Evolutionary conservation across 2,329 filamentous ascomycete genomes (phyloP).

Genomic region (Colletotrichum gigasporum): DNA sequence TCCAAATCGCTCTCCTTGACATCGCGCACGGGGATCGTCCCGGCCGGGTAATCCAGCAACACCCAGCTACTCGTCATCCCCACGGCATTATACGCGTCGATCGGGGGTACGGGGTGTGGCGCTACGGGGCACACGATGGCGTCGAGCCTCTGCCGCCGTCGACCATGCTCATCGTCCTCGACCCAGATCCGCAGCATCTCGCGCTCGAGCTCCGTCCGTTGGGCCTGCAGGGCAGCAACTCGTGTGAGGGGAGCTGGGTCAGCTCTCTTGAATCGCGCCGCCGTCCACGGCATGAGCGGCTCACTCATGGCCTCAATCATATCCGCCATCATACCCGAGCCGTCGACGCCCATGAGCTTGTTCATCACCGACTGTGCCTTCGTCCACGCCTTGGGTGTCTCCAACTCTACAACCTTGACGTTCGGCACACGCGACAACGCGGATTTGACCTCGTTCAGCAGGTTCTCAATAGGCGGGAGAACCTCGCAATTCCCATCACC

Average conservation of each 20-base stretch:
- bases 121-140: constrained; percentile 67
- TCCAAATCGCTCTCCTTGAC: constrained; percentile 13
- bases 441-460: constrained; percentile 16
- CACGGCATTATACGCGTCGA: constrained; percentile 38
- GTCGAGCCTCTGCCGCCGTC: constrained; percentile 49
- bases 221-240: constrained; percentile 15
- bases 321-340: not conserved
- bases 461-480: constrained; percentile 14
- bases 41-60: constrained; percentile 48
- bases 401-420: not conserved
- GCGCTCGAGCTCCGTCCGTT: constrained; percentile 8
- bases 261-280: constrained; percentile 9
- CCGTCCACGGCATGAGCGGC: constrained; percentile 18
- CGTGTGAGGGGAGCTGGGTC: not conserved
- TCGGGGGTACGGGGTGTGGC: constrained; percentile 66
- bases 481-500: constrained; percentile 16
- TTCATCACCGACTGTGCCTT: constrained; percentile 25
- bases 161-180: constrained; percentile 2
- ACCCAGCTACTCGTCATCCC: constrained; percentile 48
- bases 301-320: constrained; percentile 21
- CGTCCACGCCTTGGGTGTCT: not conserved
- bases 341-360: constrained; percentile 27
- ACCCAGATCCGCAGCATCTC: constrained; percentile 24
- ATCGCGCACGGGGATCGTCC: constrained; percentile 39
- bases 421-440: not conserved